Evolutionary conservation across 1,284 basidiomycete species (phyloP), one percentile per base, ranked within the genome.

Genomic region (Cryptococcus jaspeensis): DNA sequence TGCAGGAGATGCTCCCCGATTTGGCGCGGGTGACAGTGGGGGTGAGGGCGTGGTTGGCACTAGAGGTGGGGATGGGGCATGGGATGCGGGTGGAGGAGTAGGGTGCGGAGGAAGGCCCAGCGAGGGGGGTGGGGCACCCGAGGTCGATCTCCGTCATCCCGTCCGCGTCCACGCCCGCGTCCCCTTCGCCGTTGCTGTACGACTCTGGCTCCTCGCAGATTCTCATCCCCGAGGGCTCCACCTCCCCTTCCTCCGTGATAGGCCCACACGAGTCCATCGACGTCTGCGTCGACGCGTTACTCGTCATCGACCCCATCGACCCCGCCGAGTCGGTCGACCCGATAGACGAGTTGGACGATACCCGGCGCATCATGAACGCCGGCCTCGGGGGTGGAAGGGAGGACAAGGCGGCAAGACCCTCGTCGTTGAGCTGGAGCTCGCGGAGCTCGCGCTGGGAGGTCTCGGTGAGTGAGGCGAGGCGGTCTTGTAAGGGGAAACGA

Each of bases 381-480:
- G 68, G 63, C 51, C 61, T 52, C 28, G 68, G 68, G 1, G 66
- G 68, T 3, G 65, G 55, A 5, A 68, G 58, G 2, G 63, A 50
- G 7, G 53, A 42, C 13, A 69, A 39, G 8, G 60, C 65, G 11
- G 61, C 37, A 6, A 64, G 46, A 15, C 64, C 66, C 40, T 66
- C 63, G 35, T 65, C 62, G 55, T 61, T 63, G 2, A 69, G 56
- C 36, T 62, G 60, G 20, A 58, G 49, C 28, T 16, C 25, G 25
- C 57, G 50, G 28, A 63, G 45, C 40, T 69, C 67, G 16, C 49
- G 56, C 38, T 52, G 51, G 12, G 66, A 61, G 0, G 64, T 66
- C 53, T 67, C 66, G 18, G 66, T 59, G 9, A 70, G 59, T 2
- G 64, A 56, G 4, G 48, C 25, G n/a, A 70, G 56, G 28, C 67